Base-by-base conservation (phyloP, 306 rosid species). In the Abrus pulchellus region DNA sequence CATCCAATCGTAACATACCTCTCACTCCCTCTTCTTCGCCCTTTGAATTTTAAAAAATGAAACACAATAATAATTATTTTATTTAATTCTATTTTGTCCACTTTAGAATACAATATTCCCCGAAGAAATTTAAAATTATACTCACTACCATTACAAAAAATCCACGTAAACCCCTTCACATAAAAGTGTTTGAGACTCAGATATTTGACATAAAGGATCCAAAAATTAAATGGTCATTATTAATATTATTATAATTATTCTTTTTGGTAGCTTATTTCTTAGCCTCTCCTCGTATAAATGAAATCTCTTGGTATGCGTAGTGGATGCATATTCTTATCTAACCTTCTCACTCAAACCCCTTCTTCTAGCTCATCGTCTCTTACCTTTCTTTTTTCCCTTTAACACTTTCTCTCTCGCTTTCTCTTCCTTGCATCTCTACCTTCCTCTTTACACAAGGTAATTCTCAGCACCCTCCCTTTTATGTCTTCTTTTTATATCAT, bases 251-350 rank as follows among this genome's bases (percentile, higher is more conserved):
- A 57, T 69, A 45, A 2, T 79, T 14, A 68, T 68, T 52, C 50
- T 40, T 68, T 68, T 70, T 33, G 14, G 7, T 54, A 63, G 47
- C 63, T 83, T 79, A 67, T 61, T 50, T 75, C 53, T 59, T 52
- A 43, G 65, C 57, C 84, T 74, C 81, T 8, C 53, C 38, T 77
- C 48, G 2, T 59, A 70, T 75, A 74, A 63, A 86, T 83, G 75
- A 1, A 63, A 83, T 53, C 40, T 53, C 70, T 63, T 77, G 48
- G 76, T 75, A 81, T 64, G 69, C 61, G 28, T 13, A 30, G 69
- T 33, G 11, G 66, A 49, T 82, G 68, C 74, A 89, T 86, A 91
- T 94, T 94, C 97, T 92, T 90, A 83, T 88, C 94, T 85, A 77
- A 84, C 86, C 77, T 14, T 84, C 88, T 85, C 83, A 89, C 97